Conservation (phyloP, 148 eudicot species). For the Camellia granthamiana region DNA sequence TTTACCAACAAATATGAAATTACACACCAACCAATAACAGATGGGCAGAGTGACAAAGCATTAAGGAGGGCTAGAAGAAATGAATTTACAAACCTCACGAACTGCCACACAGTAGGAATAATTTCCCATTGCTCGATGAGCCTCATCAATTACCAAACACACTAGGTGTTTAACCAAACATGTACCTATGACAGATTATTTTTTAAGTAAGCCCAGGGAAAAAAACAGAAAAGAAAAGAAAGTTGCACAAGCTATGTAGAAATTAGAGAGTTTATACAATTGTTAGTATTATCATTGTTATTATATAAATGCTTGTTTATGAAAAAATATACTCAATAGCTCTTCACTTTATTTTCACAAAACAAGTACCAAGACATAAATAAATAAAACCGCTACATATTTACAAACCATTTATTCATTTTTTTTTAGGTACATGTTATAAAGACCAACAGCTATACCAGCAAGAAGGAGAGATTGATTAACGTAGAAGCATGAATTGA, state of each 20-base stretch:
- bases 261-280: background rate
- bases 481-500: no score
- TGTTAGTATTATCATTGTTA: background rate
- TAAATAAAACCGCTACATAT: no score
- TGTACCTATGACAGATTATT: slow-evolving; percentile 46
- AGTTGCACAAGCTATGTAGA: background rate
- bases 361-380: no score
- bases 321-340: no score
- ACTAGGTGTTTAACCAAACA: slow-evolving; percentile 71
- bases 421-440: no score
- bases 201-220: slow-evolving; percentile 9
- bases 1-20: background rate
- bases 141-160: slow-evolving; percentile 93
- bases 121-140: slow-evolving; percentile 94
- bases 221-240: background rate
- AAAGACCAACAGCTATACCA: no score
- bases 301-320: background rate
- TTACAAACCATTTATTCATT: no score
- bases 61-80: background rate
- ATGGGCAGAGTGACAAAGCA: background rate
- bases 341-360: no score
- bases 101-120: slow-evolving; percentile 86
- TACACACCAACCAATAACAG: background rate
- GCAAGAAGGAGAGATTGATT: no score
- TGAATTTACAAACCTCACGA: slow-evolving; percentile 59